These are phyloP conservation scores for Termitomyces sp. DNA, from an alignment of 768 basidiomycete species.

Conservation along the genomic window DNA sequence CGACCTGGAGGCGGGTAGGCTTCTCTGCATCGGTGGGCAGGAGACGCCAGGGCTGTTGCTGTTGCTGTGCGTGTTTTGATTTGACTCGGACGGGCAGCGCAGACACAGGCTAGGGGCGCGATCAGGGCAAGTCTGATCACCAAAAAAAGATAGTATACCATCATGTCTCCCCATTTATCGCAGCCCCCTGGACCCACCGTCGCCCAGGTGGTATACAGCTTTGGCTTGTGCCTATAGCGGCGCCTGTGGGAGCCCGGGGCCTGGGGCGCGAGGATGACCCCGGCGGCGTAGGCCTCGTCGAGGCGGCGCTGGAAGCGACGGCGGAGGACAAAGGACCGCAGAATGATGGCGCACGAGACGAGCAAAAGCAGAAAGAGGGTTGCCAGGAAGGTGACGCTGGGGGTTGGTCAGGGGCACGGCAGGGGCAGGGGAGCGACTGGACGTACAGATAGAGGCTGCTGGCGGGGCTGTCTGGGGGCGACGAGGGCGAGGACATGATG, in stretches of 20 bases:
- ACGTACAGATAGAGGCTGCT: conserved; percentile 43
- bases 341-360: conserved; percentile 57
- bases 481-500: conserved; percentile 9
- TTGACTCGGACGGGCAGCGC: conserved; percentile 29
- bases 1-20: conserved; percentile 36
- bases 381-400: conserved; percentile 63
- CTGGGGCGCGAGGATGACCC: conserved; percentile 37
- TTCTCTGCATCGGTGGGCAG: neutral
- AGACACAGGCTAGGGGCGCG: conserved; percentile 29
- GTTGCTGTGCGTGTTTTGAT: conserved; percentile 13
- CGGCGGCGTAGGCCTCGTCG: conserved; percentile 47
- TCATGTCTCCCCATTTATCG: conserved; percentile 40
- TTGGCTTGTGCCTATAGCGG: conserved; percentile 43
- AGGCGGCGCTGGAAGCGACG: conserved; percentile 49
- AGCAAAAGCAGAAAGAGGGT: conserved; percentile 63
- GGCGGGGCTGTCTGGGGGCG: conserved; percentile 10
- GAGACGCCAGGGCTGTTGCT: neutral
- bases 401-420: neutral
- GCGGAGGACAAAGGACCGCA: conserved; percentile 57
- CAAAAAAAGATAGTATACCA: conserved; percentile 33
- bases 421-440: neutral
- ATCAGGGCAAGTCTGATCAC: neutral
- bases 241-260: conserved; percentile 33
- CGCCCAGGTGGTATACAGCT: conserved; percentile 42
- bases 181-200: conserved; percentile 21